Conservation (phyloP, 495 filamentous ascomycete genomes). For the Pseudoneurospora amorphoporcata region DNA sequence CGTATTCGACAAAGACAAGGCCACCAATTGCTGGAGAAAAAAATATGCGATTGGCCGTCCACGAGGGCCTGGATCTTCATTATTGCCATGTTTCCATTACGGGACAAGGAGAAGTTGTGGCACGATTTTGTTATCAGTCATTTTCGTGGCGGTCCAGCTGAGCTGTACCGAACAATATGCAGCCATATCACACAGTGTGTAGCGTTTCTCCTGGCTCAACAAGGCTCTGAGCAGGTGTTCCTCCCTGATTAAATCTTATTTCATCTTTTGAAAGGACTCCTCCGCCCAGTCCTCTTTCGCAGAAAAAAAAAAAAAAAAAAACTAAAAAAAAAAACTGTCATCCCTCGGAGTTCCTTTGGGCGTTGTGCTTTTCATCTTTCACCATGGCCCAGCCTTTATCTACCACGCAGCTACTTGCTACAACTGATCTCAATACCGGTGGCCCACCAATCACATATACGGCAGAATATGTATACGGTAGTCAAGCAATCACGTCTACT, state of each 20-base stretch:
- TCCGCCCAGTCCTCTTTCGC: neutral
- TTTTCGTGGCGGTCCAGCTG: neutral
- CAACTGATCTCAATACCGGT: neutral
- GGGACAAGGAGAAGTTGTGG: neutral
- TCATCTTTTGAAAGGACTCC: neutral
- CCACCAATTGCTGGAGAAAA: neutral
- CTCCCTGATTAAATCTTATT: neutral
- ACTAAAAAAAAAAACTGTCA: neutral
- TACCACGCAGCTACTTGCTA: neutral
- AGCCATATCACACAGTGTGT: neutral
- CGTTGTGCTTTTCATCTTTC: neutral
- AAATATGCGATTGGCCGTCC: neutral
- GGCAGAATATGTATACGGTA: neutral
- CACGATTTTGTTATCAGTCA: neutral
- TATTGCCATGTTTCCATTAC: neutral
- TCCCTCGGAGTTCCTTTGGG: neutral
- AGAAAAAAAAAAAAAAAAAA: no score
- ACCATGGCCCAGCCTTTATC: neutral
- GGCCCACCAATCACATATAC: neutral
- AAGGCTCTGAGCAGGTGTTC: neutral
- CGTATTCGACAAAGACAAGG: neutral
- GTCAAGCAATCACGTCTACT: neutral
- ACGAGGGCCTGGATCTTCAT: neutral
- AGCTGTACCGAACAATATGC: neutral
- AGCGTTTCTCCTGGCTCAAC: neutral